Evolutionary conservation across 495 filamentous ascomycete genomes (phyloP).

Genomic region (Margaritispora aquatica): DNA sequence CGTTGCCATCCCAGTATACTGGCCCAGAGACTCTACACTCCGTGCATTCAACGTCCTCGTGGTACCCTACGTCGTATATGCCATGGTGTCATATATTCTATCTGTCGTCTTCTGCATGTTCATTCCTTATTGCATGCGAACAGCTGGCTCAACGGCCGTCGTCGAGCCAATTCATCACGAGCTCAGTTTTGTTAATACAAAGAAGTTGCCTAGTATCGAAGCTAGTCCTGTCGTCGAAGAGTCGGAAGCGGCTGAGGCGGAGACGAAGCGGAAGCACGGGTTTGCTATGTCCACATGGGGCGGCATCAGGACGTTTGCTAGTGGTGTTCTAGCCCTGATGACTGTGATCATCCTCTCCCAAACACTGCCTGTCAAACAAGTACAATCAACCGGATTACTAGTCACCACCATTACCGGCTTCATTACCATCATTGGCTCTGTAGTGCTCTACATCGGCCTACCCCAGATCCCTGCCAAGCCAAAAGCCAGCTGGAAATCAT

Average conservation of each 20-base stretch:
- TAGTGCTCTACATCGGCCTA: background rate
- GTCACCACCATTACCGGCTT: background rate
- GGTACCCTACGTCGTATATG: constrained; percentile 1
- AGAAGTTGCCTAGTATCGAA: background rate
- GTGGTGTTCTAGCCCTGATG: background rate
- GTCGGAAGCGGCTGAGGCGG: background rate
- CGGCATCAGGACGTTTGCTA: background rate
- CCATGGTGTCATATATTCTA: background rate
- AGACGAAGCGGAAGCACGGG: background rate
- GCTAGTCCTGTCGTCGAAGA: background rate
- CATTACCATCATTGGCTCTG: background rate
- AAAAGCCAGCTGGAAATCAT: background rate
- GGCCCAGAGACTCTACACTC: background rate
- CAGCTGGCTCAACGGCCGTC: background rate
- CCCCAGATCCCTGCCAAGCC: background rate
- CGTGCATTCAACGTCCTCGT: background rate
- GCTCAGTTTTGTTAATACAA: background rate
- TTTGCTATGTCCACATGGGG: background rate
- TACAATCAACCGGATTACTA: background rate
- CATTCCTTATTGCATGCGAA: constrained; percentile 3
- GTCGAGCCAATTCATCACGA: background rate
- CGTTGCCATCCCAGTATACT: background rate
- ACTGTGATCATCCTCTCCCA: background rate
- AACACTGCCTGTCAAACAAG: background rate
- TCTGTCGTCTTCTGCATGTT: background rate